Conservation (phyloP, 345 rosid species). For the Cardamine resedifolia region DNA sequence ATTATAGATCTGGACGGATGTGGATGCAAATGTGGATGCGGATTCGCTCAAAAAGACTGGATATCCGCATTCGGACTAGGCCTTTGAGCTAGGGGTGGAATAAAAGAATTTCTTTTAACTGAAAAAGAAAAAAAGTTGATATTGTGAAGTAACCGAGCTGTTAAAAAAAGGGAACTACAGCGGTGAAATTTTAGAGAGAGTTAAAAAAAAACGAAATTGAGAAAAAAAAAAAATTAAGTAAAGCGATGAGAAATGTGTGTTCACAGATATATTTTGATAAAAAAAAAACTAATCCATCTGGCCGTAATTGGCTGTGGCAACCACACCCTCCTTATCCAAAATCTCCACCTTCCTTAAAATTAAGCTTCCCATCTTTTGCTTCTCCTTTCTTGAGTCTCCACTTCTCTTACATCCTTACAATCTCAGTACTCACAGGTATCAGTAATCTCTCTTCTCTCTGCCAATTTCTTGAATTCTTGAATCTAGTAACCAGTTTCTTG, state of each 20-base stretch:
- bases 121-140: not conserved
- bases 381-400: conserved; percentile 21
- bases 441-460: not conserved
- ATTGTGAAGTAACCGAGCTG: not conserved
- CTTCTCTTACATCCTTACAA: conserved; percentile 19
- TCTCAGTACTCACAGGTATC: conserved; percentile 26
- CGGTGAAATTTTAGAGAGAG: conserved; percentile 20
- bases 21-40: too few species aligned
- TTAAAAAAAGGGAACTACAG: not conserved
- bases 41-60: too few species aligned
- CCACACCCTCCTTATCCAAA: conserved; percentile 43
- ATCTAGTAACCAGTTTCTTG: not conserved
- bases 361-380: not conserved
- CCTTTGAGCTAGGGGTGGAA: too few species aligned
- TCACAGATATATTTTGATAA: conserved; percentile 28
- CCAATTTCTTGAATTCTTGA: not conserved
- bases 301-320: conserved; percentile 29
- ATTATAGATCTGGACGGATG: too few species aligned
- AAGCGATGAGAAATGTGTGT: conserved; percentile 35
- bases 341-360: conserved; percentile 30
- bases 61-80: too few species aligned
- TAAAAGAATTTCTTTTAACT: too few species aligned
- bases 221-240: not conserved
- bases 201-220: not conserved
- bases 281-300: conserved; percentile 5